Base-by-base conservation (phyloP, 2,329 filamentous ascomycete genomes). In the Verticillium zaregamsianum region DNA sequence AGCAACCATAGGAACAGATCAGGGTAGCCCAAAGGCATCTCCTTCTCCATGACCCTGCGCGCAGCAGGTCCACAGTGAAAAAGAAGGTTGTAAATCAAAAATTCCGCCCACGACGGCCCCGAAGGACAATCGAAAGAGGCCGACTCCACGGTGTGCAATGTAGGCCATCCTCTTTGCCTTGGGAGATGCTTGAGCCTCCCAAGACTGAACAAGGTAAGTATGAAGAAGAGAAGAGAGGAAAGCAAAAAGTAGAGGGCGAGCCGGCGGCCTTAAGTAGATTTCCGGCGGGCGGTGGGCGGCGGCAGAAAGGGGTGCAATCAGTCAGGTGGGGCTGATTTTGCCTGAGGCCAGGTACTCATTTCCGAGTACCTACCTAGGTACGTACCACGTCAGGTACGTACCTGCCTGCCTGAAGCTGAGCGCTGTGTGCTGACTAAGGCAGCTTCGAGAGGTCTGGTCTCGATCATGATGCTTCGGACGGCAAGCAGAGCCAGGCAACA, bases 121-220 rank as follows among this genome's bases (percentile, higher is more conserved):
- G 75, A 80, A 81, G 78, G 78, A 77, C 79, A 81, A 80, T 80
- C 74, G 76, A 80, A 74, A 68, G 70, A 71, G 74, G 73, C 74
- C 69, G 74, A 79, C 78, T 74, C 79, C 80, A 76, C 79, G 78
- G 70, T 79, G 79, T 82, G 79, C 79, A 80, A 81, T 82, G 79
- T 79, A 82, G 79, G 77, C 74, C 74, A 74, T 72, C 77, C 74
- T 68, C 68, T 71, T 75, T 80, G 74, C 72, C 68, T 67, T 62
- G 69, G 69, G 70, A 72, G 65, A 69, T 76, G 78, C 76, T 66
- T 82, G 80, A 82, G 72, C 79, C 70, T 70, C 72, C 69, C 66
- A 67, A 64, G 69, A 70, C 74, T 71, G 71, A 73, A 75, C 73
- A 82, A 82, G 79, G 78, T 81, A 82, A 82, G 79, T 81, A 81